Percentiles rank a stretch among this genome's conserved stretches.
These are phyloP conservation scores for Xylariaceae sp. DNA, from an alignment of 2,329 filamentous ascomycete genomes.

Conservation along the genomic window DNA sequence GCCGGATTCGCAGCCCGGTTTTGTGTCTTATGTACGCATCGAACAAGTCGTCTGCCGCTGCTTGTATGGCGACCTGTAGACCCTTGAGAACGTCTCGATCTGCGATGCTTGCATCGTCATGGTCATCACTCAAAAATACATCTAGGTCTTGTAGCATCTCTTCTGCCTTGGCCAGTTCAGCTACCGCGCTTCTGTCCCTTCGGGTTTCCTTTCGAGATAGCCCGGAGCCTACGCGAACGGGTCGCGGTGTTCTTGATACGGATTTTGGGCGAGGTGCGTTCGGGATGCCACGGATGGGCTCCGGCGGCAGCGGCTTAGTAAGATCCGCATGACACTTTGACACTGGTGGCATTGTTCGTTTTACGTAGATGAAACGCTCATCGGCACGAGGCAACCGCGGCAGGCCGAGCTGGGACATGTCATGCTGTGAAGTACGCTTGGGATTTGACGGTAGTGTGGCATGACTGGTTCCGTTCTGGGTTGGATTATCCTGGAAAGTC, in stretches of 20 bases:
- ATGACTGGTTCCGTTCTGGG: constrained; percentile 3
- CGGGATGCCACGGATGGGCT: constrained; percentile 9
- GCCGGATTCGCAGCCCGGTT: constrained; percentile 50
- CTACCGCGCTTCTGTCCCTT: constrained; percentile 14
- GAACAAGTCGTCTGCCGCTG: constrained; percentile 52
- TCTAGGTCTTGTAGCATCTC: constrained; percentile 25
- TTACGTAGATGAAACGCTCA: constrained; percentile 17
- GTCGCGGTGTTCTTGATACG: constrained; percentile 9
- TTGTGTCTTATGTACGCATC: constrained; percentile 49
- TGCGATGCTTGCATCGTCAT: constrained; percentile 38
- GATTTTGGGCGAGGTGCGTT: constrained; percentile 1
- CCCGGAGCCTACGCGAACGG: constrained; percentile 5
- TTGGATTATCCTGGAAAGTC: constrained; percentile 1
- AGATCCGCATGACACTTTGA: constrained; percentile 5
- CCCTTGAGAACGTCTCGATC: constrained; percentile 53
- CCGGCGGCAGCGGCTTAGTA: constrained; percentile 18
- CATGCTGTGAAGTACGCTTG: constrained; percentile 3
- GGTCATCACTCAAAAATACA: constrained; percentile 26
- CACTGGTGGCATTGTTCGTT: constrained; percentile 18
- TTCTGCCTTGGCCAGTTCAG: constrained; percentile 21
- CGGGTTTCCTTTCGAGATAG: constrained; percentile 1
- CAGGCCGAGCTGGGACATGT: constrained; percentile 1
- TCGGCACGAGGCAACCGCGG: constrained; percentile 9
- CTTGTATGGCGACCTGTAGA: constrained; percentile 51
- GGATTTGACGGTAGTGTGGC: constrained; percentile 15